These are phyloP conservation scores for Colletotrichum plurivorum DNA, from an alignment of 2,329 filamentous ascomycete genomes.

Conservation along the genomic window DNA sequence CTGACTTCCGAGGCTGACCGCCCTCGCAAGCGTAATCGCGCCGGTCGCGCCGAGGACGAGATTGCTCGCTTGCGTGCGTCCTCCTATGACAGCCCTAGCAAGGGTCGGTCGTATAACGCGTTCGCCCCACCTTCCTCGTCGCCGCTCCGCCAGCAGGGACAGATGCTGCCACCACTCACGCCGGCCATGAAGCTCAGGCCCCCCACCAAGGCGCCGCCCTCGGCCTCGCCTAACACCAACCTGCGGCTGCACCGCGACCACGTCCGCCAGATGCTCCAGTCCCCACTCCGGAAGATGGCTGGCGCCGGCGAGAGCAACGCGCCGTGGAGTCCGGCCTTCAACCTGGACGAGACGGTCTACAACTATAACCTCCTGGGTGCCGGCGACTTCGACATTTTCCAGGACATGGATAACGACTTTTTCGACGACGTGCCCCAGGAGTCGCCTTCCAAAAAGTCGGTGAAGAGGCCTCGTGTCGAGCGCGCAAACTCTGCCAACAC, in stretches of 20 bases:
- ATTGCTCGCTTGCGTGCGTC: constrained; percentile 94
- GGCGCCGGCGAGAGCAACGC: constrained; percentile 60
- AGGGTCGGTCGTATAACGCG: constrained; percentile 69
- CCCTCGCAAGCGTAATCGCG: constrained; percentile 76
- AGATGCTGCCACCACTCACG: constrained; percentile 83
- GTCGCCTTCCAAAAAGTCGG: constrained; percentile 77
- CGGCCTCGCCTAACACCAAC: constrained; percentile 93
- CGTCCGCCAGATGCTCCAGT: constrained; percentile 85
- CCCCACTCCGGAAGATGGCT: constrained; percentile 71
- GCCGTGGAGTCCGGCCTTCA: constrained; percentile 78
- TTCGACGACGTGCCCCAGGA: constrained; percentile 56
- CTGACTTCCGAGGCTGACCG: constrained; percentile 85
- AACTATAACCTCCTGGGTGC: constrained; percentile 61
- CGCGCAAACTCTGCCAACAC: constrained; percentile 72
- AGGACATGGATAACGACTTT: constrained; percentile 57
- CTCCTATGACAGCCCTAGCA: constrained; percentile 92
- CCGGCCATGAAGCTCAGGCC: constrained; percentile 86
- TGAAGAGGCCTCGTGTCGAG: constrained; percentile 72
- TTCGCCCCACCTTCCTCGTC: constrained; percentile 75
- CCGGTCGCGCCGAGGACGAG: constrained; percentile 86
- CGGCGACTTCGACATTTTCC: constrained; percentile 75
- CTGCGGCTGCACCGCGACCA: constrained; percentile 88
- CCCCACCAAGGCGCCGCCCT: constrained; percentile 72
- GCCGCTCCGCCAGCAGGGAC: constrained; percentile 73
- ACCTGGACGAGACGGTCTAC: constrained; percentile 71